Base-by-base conservation (phyloP, 1,139 yeast species). In the Zygosaccharomyces sapae region DNA sequence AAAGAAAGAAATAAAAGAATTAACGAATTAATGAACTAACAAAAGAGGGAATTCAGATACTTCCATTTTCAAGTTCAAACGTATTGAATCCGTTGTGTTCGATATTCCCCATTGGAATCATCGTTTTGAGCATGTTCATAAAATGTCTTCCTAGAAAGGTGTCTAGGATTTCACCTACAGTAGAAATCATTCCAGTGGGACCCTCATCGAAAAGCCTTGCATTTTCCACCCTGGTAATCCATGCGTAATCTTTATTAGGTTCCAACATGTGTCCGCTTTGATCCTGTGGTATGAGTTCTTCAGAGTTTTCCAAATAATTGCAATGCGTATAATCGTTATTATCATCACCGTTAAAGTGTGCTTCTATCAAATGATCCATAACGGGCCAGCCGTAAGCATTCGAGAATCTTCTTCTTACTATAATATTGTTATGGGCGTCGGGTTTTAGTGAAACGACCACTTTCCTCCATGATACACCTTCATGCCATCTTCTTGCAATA, bases 301-400 rank as follows among this genome's bases (percentile, higher is more conserved):
- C 41, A 20, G 29, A 27, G 24, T 25, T 12, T 4, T 38, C 33
- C 16, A 13, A 25, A 22, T 30, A 33, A 12, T 41, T 40, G 13
- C n/a, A 8, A n/a, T 22, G 33, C 9, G 9, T n/a, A 8, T 31
- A 40, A 16, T 41, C 48, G 3, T 42, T 42, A 20, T 29, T 13
- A 12, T 45, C 51, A 25, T 52, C 55, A 12, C 54, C 55, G 33
- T 47, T 43, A 45, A 86, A 86, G 65, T 86, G 94, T 45, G 76
- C 74, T 22, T 74, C 68, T 1, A 86, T 83, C 46, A 92, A 59
- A 67, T 92, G 97, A 50, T 87, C 92, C 39, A 90, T 73, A 0
- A 90, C 95, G 0, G 87, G 88, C 98, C 98, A 92, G 2, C 98
- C 98, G 68, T 86, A 89, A 0, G 97, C 97, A 69, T 92, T 92